Base-by-base conservation (phyloP, 441 rosid genomes). In the Biscutella auriculata region DNA sequence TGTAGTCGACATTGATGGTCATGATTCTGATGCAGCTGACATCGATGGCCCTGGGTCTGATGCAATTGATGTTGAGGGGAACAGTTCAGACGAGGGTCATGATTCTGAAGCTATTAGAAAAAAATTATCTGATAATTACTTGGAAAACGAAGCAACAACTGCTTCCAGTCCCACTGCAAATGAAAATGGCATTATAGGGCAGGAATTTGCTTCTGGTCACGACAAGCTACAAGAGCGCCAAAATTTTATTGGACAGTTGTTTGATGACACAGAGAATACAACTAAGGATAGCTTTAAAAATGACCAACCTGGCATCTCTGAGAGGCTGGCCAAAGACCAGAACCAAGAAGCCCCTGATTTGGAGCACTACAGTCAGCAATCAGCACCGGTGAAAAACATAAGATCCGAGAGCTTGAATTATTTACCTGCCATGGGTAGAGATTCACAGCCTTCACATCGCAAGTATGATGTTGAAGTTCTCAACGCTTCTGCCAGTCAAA, bases 241-340 rank as follows among this genome's bases (percentile, higher is more conserved):
- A 75, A 77, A 67, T 73, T 73, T 82, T 66, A 80, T 85, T 46
- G 97, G 93, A 60, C 82, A 81, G 63, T 65, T 87, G 77, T 87
- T 94, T 73, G 96, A 85, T 70, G 96, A 85, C 62, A 76, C 76
- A 44, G 88, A 77, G 55, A 76, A 77, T 60, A 44, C 60, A 8
- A 65, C 25, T 19, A 73, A 60, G 62, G 85, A 64, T 59, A 72
- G 59, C 71, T 59, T 70, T 26, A 77, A 72, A 70, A 74, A 37
- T 37, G 97, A 81, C 53, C 76, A 63, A 58, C 77, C 82, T 59
- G 79, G 72, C 64, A 77, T 77, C 60, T 54, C 76, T 7, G 79
- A 77, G 67, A 80, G 69, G 72, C 65, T 37, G 36, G 49, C 66
- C 17, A 73, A 60, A 75, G 66, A 66, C 49, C 82, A 82, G 72